These are phyloP conservation scores for Entomortierella lignicola DNA, from an alignment of 192 early-diverging fungal genomes.

Conservation along the genomic window DNA sequence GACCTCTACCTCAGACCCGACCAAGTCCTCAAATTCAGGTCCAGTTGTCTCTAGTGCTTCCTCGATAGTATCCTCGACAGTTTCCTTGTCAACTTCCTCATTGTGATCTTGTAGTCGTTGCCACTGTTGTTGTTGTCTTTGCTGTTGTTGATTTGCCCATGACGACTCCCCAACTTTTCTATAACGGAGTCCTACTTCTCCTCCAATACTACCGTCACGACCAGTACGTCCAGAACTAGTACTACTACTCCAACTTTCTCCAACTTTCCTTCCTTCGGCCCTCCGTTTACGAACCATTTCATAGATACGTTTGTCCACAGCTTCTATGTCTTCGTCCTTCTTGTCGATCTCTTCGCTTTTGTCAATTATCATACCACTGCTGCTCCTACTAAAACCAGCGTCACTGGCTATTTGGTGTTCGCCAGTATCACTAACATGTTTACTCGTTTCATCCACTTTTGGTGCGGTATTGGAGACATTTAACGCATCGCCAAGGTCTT, in stretches of 20 bases:
- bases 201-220: background rate
- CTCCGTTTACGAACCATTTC: background rate
- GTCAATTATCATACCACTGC: too few species aligned
- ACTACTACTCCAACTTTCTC: background rate
- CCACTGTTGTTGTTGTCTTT: background rate
- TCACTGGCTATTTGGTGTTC: too few species aligned
- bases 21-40: constrained; percentile 2
- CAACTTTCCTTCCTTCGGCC: background rate
- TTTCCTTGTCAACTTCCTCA: background rate
- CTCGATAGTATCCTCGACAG: background rate
- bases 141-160: background rate
- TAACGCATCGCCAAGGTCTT: background rate
- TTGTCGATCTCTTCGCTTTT: too few species aligned
- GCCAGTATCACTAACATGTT: background rate
- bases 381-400: too few species aligned
- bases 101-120: background rate
- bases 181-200: background rate
- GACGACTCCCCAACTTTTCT: constrained; percentile 7
- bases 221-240: background rate
- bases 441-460: background rate
- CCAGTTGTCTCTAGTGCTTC: background rate
- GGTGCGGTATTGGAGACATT: background rate
- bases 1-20: background rate
- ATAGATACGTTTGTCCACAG: background rate
- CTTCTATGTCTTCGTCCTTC: background rate